Evolutionary conservation across 352 stramenopile species (phyloP).

Genomic region (Thalassiosira livingstoniorum): DNA sequence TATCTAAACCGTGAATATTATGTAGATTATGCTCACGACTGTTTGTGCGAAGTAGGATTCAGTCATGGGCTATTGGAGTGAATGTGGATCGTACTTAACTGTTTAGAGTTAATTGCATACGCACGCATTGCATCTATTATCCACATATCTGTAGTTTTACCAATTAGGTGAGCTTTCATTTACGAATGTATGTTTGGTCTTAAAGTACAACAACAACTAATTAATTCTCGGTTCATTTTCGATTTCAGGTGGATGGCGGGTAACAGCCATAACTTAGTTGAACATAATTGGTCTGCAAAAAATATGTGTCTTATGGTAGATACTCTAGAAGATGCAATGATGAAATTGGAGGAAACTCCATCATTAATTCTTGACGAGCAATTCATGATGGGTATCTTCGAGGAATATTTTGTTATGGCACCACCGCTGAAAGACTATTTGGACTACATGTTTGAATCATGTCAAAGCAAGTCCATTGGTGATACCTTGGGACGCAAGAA

Average conservation of each 20-base stretch:
- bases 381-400: not conserved
- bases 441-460: not conserved
- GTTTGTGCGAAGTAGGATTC: not conserved
- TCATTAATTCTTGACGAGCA: not conserved
- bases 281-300: not conserved
- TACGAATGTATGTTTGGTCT: too few species aligned
- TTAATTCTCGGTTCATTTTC: too few species aligned
- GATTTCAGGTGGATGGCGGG: too few species aligned
- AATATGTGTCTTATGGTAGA: not conserved
- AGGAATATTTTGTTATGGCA: not conserved
- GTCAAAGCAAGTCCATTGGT: not conserved
- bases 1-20: slow-evolving; percentile 32
- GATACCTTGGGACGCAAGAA: not conserved
- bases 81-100: slow-evolving; percentile 20
- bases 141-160: not conserved
- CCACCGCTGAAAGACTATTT: not conserved
- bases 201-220: too few species aligned
- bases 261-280: slow-evolving; percentile 5
- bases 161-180: not conserved
- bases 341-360: not conserved
- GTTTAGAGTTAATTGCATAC: slow-evolving; percentile 13
- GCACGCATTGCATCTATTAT: not conserved
- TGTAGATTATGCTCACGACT: not conserved
- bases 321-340: not conserved
- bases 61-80: slow-evolving; percentile 5